Percentiles rank a stretch among this genome's conserved stretches.
Evolutionary conservation across 805 yeast genomes (phyloP).

Genomic region (Debaryomyces castellii): DNA sequence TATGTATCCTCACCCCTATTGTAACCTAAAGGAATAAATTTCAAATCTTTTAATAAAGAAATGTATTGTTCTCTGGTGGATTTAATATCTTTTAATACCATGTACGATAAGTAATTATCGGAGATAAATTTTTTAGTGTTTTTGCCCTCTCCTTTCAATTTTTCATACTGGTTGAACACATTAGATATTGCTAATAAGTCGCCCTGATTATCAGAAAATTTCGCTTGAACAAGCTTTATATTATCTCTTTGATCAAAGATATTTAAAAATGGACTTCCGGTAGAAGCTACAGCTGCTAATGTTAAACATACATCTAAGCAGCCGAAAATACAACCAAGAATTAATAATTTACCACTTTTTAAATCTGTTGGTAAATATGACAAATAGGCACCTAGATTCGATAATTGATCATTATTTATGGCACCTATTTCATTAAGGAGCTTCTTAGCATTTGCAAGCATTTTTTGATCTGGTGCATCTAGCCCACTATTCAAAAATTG

Average conservation of each 20-base stretch:
- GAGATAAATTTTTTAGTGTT: constrained; percentile 45
- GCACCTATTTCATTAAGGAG: constrained; percentile 74
- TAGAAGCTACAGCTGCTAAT: constrained; percentile 72
- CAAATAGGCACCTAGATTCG: constrained; percentile 77
- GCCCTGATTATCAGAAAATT: constrained; percentile 57
- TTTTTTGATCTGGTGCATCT: constrained; percentile 68
- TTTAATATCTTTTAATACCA: constrained; percentile 66
- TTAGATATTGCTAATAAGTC: constrained; percentile 70
- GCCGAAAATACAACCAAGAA: constrained; percentile 80
- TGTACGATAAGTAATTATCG: constrained; percentile 60
- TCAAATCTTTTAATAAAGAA: constrained; percentile 71
- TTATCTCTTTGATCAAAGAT: constrained; percentile 64
- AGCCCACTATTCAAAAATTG: constrained; percentile 71
- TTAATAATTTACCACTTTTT: constrained; percentile 77
- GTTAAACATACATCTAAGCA: constrained; percentile 77
- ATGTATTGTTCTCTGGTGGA: constrained; percentile 71
- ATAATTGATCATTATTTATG: constrained; percentile 47
- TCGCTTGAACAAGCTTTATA: constrained; percentile 47
- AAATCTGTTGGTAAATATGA: constrained; percentile 86
- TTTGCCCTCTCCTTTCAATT: constrained; percentile 18
- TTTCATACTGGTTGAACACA: constrained; percentile 56
- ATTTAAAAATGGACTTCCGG: constrained; percentile 71
- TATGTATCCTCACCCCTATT: constrained; percentile 8
- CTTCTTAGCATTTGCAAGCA: constrained; percentile 51
- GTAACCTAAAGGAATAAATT: constrained; percentile 64